phyloP scores from a whole-genome alignment of 148 eudicot species.

The Rhododendron kiyosumense region DNA sequence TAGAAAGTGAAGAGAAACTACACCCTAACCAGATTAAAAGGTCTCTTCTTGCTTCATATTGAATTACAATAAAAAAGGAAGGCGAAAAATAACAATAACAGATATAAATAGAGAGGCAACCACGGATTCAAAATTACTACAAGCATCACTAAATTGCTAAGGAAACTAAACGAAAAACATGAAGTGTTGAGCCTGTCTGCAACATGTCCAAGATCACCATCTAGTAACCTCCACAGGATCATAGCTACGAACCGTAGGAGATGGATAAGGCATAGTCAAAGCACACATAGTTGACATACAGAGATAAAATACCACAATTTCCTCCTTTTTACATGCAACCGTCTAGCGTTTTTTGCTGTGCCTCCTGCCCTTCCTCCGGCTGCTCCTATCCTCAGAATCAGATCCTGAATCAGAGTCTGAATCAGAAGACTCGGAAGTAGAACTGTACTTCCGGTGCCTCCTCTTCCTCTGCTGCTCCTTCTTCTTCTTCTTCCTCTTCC shows the following conservation, averaged over 20 bases:
- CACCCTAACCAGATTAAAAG: neutral
- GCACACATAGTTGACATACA: too few relatives aligned
- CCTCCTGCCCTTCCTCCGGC: constrained; percentile 58
- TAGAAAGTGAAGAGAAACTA: neutral
- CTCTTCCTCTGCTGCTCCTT: constrained; percentile 39
- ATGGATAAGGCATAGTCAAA: neutral
- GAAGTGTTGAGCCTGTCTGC: neutral
- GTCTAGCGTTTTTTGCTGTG: constrained; percentile 50
- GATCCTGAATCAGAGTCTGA: constrained; percentile 63
- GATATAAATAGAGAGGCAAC: neutral
- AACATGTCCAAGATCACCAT: neutral
- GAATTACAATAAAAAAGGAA: neutral
- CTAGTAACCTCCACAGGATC: neutral
- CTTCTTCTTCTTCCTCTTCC: constrained; percentile 45
- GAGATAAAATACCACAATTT: neutral
- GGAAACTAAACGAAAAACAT: neutral
- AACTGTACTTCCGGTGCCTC: constrained; percentile 53
- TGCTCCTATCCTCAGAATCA: constrained; percentile 50
- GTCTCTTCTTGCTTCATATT: neutral
- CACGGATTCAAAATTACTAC: neutral
- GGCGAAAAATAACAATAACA: neutral
- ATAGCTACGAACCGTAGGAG: neutral
- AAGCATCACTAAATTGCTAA: neutral
- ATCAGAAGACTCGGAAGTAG: constrained; percentile 74
- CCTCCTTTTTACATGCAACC: neutral